Percentiles rank a stretch among this genome's conserved stretches.
phyloP scores from a whole-genome alignment of 306 rosid genomes.

The Begonia loranthoides region DNA sequence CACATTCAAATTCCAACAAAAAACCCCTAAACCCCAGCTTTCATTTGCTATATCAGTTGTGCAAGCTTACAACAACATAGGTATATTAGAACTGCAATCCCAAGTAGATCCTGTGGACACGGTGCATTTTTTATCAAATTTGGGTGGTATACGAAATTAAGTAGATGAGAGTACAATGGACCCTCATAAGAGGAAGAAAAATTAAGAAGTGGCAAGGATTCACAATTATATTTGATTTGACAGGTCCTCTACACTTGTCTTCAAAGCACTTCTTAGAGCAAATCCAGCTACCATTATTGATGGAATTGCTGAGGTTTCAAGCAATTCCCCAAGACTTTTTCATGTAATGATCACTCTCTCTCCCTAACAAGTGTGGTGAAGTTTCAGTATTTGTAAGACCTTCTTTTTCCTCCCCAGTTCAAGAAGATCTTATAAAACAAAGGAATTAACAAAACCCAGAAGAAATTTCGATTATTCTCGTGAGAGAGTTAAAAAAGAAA shows the following conservation, averaged over 20 bases:
- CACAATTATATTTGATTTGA: conserved; percentile 28
- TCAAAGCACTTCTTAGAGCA: conserved; percentile 28
- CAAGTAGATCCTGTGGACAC: too few relatives aligned
- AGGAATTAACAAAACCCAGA: conserved; percentile 2
- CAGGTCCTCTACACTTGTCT: conserved; percentile 39
- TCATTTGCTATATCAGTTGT: too few relatives aligned
- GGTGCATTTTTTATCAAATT: conserved; percentile 26
- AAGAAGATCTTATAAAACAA: conserved; percentile 3
- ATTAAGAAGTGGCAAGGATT: conserved; percentile 34
- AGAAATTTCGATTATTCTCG: conserved; percentile 16
- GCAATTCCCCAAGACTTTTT: conserved; percentile 6
- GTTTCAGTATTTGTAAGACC: conserved; percentile 2
- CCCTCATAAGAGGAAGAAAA: conserved; percentile 21
- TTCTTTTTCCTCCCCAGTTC: neutral
- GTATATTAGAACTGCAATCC: too few relatives aligned
- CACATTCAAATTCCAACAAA: too few relatives aligned
- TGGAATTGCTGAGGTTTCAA: conserved; percentile 15
- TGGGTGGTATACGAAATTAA: conserved; percentile 54
- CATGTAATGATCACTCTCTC: neutral
- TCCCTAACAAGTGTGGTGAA: neutral
- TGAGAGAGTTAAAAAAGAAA: neutral
- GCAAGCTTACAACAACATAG: too few relatives aligned
- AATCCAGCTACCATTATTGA: conserved; percentile 31
- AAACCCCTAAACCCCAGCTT: too few relatives aligned
- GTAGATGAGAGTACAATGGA: conserved; percentile 28